Percentiles rank a stretch among this genome's conserved stretches.
Evolutionary conservation across 2,329 filamentous ascomycete species (phyloP).

Genomic region (Fusarium marasasianum): DNA sequence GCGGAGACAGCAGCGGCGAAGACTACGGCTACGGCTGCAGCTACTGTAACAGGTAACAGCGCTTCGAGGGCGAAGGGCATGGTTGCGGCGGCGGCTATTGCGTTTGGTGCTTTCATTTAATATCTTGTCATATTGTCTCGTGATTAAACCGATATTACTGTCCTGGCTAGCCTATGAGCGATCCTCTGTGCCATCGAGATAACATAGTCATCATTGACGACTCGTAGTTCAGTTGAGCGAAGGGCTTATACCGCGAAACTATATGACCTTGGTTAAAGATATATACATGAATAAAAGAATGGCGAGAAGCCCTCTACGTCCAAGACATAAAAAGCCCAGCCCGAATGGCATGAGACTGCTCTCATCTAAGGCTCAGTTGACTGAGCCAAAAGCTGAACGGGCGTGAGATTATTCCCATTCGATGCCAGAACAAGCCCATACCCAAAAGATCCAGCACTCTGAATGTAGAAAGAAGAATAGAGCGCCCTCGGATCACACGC

Average conservation of each 20-base stretch:
- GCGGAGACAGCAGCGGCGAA: rapidly evolving
- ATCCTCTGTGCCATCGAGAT: neutral
- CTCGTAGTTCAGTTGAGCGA: neutral
- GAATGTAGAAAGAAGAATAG: neutral
- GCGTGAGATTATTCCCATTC: neutral
- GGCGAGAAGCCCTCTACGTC: neutral
- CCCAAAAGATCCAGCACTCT: neutral
- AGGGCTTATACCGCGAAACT: neutral
- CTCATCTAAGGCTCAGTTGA: neutral
- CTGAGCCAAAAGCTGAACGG: neutral
- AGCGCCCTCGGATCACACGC: neutral
- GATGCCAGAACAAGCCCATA: neutral
- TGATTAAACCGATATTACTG: rapidly evolving
- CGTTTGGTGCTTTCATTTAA: neutral
- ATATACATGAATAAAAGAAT: neutral
- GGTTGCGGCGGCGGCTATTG: neutral
- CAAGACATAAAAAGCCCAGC: neutral
- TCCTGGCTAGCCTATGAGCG: rapidly evolving
- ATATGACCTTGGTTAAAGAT: neutral
- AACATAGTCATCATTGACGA: too few species aligned
- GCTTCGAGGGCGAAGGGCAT: neutral
- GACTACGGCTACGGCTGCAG: neutral
- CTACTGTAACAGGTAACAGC: neutral
- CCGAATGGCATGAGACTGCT: too few species aligned
- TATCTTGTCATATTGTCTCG: neutral